Evolutionary conservation across 352 stramenopile species (phyloP).

Genomic region (Globisporangium okanoganense): DNA sequence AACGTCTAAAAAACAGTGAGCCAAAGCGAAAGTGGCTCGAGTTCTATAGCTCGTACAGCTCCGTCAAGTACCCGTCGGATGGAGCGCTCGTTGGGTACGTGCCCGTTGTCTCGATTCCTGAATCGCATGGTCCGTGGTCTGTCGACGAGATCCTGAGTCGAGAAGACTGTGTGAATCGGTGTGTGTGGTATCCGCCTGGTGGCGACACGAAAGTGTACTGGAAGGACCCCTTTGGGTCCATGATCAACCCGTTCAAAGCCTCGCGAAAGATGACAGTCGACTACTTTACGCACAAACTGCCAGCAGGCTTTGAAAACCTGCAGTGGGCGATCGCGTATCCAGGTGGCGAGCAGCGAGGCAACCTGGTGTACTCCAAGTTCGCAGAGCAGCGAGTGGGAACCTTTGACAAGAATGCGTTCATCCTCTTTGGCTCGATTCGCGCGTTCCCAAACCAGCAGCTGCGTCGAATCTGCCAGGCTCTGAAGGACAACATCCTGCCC

Average conservation of each 20-base stretch:
- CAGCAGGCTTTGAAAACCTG: slow-evolving; percentile 13
- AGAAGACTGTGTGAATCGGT: slow-evolving; percentile 19
- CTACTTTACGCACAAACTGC: slow-evolving; percentile 33
- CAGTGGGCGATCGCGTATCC: slow-evolving; percentile 49
- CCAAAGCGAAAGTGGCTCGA: neutral
- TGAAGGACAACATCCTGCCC: slow-evolving; percentile 38
- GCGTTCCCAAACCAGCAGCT: slow-evolving; percentile 46
- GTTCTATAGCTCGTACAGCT: neutral
- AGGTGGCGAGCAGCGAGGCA: slow-evolving; percentile 28
- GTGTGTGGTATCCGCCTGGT: slow-evolving; percentile 37
- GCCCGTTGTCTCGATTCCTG: neutral
- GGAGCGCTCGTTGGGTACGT: neutral
- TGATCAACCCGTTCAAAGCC: slow-evolving; percentile 38
- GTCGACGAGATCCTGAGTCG: slow-evolving; percentile 19
- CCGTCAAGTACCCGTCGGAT: no score
- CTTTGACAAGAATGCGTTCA: slow-evolving; percentile 26
- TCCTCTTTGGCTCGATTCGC: slow-evolving; percentile 33
- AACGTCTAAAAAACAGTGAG: neutral
- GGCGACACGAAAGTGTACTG: slow-evolving; percentile 22
- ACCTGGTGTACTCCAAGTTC: slow-evolving; percentile 38
- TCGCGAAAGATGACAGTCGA: slow-evolving; percentile 15
- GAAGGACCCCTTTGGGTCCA: slow-evolving; percentile 1
- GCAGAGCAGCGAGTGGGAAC: slow-evolving; percentile 10
- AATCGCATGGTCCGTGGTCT: slow-evolving; percentile 1
- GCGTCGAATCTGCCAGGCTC: slow-evolving; percentile 30